These are phyloP conservation scores for Teunomyces funiuensis DNA, from an alignment of 805 yeast genomes.

Conservation along the genomic window DNA sequence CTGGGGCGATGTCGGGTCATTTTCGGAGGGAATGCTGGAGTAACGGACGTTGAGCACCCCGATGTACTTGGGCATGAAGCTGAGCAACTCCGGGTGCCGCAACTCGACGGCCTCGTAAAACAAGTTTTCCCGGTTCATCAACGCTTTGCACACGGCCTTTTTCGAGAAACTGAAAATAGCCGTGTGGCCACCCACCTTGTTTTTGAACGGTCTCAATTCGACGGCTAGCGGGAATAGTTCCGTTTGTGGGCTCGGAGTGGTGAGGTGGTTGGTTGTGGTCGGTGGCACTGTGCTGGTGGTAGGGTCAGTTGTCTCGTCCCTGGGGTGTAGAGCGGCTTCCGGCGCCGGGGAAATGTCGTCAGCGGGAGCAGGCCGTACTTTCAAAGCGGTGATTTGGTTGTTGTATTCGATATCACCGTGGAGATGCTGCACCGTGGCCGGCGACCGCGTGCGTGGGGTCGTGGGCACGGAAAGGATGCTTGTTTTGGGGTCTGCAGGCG, in stretches of 20 bases:
- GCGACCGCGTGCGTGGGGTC: constrained; percentile 6
- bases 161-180: constrained; percentile 91
- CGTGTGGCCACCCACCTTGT: constrained; percentile 97
- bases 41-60: constrained; percentile 94
- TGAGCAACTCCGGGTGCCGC: constrained; percentile 69
- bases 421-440: constrained; percentile 2
- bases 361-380: constrained; percentile 2
- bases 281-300: neutral
- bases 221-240: constrained; percentile 70
- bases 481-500: constrained; percentile 33
- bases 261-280: neutral
- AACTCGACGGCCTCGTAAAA: constrained; percentile 91
- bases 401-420: constrained; percentile 3
- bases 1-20: constrained; percentile 3
- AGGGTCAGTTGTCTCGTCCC: neutral
- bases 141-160: constrained; percentile 90
- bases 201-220: constrained; percentile 85
- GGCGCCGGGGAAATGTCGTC: neutral
- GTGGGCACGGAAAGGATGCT: neutral
- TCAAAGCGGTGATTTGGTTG: constrained; percentile 31
- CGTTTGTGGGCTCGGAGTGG: neutral
- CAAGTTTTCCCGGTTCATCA: constrained; percentile 83
- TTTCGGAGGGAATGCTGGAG: constrained; percentile 45
- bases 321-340: neutral
- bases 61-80: constrained; percentile 90